Evolutionary conservation across 805 yeast species (phyloP).

Genomic region (Candida lessepsii): DNA sequence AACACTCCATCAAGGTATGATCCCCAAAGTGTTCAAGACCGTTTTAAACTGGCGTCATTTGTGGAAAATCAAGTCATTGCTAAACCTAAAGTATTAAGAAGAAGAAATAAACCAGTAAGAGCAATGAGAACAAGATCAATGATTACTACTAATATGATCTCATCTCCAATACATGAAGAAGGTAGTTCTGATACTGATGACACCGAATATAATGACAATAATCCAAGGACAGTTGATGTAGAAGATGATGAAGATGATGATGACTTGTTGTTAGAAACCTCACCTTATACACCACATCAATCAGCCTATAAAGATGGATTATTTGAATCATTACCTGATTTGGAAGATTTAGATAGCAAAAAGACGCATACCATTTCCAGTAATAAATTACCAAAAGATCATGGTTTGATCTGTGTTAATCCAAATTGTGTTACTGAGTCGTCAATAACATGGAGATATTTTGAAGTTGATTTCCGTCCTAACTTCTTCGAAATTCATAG

Average conservation of each 20-base stretch:
- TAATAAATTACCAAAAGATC: slow-evolving; percentile 37
- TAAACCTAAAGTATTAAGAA: slow-evolving; percentile 28
- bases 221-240: slow-evolving; percentile 24
- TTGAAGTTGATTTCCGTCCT: slow-evolving; percentile 40
- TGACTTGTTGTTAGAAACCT: slow-evolving; percentile 24
- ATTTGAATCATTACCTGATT: slow-evolving; percentile 42
- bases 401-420: slow-evolving; percentile 41
- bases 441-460: slow-evolving; percentile 45
- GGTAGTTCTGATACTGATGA: slow-evolving; percentile 38
- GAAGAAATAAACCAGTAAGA: slow-evolving; percentile 28
- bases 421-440: slow-evolving; percentile 37
- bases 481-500: slow-evolving; percentile 36
- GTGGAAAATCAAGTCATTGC: slow-evolving; percentile 41
- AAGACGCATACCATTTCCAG: slow-evolving; percentile 41
- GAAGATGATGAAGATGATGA: slow-evolving; percentile 29
- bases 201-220: slow-evolving; percentile 33
- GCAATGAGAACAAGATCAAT: slow-evolving; percentile 45
- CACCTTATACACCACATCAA: slow-evolving; percentile 43
- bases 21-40: slow-evolving; percentile 39
- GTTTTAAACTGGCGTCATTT: slow-evolving; percentile 47
- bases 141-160: slow-evolving; percentile 31
- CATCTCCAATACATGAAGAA: slow-evolving; percentile 45
- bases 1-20: slow-evolving; percentile 39
- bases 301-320: slow-evolving; percentile 31
- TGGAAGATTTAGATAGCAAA: slow-evolving; percentile 45